These are phyloP conservation scores for Tulasnella sp. DNA, from an alignment of 768 basidiomycete species.

Conservation along the genomic window DNA sequence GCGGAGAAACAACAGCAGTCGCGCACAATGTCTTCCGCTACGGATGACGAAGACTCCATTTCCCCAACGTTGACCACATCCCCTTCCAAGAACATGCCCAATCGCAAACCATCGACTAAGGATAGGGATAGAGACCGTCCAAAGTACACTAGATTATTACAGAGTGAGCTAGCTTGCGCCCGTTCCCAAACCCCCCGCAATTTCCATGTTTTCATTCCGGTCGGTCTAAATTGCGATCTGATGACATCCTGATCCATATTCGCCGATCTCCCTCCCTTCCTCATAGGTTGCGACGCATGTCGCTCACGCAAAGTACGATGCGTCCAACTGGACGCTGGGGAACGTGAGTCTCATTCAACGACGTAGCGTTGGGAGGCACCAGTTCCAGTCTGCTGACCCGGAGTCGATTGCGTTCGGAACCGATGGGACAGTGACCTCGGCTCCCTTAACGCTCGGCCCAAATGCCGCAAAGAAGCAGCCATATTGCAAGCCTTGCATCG, in stretches of 20 bases:
- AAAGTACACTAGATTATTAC: constrained; percentile 11
- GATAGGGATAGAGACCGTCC: neutral
- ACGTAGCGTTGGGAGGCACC: too few species aligned
- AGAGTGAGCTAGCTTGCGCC: neutral
- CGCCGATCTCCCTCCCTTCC: neutral
- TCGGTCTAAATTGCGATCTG: neutral
- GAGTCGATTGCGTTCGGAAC: too few species aligned
- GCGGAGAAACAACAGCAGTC: neutral
- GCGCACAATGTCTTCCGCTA: neutral
- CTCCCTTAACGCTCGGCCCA: neutral
- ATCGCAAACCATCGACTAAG: neutral
- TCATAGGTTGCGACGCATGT: constrained; percentile 72
- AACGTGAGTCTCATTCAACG: constrained; percentile 16
- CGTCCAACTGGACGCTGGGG: constrained; percentile 57
- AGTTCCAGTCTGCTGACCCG: too few species aligned
- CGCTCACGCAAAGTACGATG: constrained; percentile 79
- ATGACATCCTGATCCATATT: neutral
- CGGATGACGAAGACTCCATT: neutral
- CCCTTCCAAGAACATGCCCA: neutral
- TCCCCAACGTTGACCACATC: neutral
- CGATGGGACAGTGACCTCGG: too few species aligned
- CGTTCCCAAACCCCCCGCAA: neutral
- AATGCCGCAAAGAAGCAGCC: constrained; percentile 35
- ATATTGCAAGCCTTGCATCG: constrained; percentile 72
- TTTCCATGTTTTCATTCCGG: neutral